Base-by-base conservation (phyloP, 208 protist species). In the Lotmaria passim region DNA sequence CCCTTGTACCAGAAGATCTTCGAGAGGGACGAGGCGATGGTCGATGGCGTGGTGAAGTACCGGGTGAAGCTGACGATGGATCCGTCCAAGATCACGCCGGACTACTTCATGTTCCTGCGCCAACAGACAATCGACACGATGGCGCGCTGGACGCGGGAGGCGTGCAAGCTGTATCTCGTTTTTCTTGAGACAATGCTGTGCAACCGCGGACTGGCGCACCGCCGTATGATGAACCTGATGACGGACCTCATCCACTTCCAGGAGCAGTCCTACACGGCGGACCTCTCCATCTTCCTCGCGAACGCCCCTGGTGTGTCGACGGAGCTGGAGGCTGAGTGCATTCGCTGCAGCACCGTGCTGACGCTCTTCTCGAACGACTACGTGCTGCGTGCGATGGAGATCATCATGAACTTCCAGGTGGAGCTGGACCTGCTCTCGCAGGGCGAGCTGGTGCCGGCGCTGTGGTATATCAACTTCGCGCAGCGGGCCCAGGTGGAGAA, bases 171-270 rank as follows among this genome's bases (percentile, higher is more conserved):
- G 31, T 92, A 90, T 66, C 71, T 95, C 1, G 63, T 90, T 36
- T 82, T 92, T 59, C 68, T 93, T 10, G 90, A 95, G 80, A 80
- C 80, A 28, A 91, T 95, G 90, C 79, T 95, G 44, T 95, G 90
- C 83, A 95, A 90, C 66, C 90, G 90, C 58, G 90, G 90, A 21
- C 75, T 93, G 26, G 81, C 87, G 6, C 90, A 95, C 71, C 85
- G 83, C 51, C 85, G 86, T 30, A 71, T 95, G 47, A 89, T 93
- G 80, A 93, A 93, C 63, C 33, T 58, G 39, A 74, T 95, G 65
- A 58, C 69, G 0, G 81, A 85, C 50, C 65, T 93, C 44, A 75
- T 74, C 38, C 62, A 71, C 46, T 76, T 95, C 28, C 86, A 93
- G 78, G 83, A 93, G 71, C 41, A 84, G 57, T 86, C 85, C 7